Base-by-base conservation (phyloP, 352 stramenopile species). In the Phytophthora pinifolia region DNA sequence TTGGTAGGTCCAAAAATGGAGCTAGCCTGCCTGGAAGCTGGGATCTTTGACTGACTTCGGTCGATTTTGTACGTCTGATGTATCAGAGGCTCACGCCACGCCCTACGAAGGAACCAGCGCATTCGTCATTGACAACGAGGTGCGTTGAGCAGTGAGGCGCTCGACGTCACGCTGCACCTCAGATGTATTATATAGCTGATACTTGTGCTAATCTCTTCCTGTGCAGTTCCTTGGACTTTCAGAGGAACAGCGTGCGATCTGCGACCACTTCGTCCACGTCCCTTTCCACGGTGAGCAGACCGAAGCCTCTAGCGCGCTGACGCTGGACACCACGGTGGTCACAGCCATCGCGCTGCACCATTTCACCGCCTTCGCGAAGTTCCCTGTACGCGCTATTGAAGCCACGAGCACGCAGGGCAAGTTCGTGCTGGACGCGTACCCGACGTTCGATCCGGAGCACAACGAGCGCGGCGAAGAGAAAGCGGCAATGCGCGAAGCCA, bases 121-220 rank as follows among this genome's bases (percentile, higher is more conserved):
- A 36, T 92, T 92, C 34, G 76, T 92, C 48, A 65, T 92, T 35
- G 77, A 83, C 63, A 92, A 92, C 52, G 82, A 92, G 67, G 75
- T 81, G 22, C 15, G 64, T 53, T 38, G 5, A 20, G 12, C 33
- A 33, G 33, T 50, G 33, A 52, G 32, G 17, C 20, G 42, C 9
- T 2, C 30, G 6, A 52, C 33, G 30, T 46, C 36, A 49, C 45
- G 30, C 43, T 35, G 49, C 13, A 42, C 3, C 12, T 30, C 9
- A 17, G 3, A 3, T 18, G 25, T 29, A 29, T 29, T 29, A 29
- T 29, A 29, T 46, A 13, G 39, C 17, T 46, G 22, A 20, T 31
- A n/a, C 44, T 3, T 36, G 12, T 47, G 15, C 34, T 56, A 25
- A 51, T 6, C 3, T 48, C 1, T 14, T 50, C 6, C 2, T 62